A percentile compares a stretch with the other conserved stretches of the same genome.
These are phyloP conservation scores for Zymoseptoria pseudotritici DNA, from an alignment of 2,329 filamentous ascomycete species.

Conservation along the genomic window DNA sequence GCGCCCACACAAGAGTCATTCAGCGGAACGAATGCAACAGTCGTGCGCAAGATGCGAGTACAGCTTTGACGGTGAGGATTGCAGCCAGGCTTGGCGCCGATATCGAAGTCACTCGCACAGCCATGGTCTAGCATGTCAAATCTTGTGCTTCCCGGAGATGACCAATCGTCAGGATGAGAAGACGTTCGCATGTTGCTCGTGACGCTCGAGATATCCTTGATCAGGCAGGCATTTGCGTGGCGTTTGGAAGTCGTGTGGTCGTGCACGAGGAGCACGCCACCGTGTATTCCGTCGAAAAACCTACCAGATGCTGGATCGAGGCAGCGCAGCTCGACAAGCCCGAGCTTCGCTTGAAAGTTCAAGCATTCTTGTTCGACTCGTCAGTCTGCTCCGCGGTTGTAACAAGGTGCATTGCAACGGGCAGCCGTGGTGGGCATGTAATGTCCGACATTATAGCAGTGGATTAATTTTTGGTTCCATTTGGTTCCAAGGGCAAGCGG, in stretches of 20 bases:
- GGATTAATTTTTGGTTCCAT: neutral
- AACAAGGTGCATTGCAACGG: neutral
- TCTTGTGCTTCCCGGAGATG: neutral
- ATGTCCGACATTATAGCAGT: neutral
- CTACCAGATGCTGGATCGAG: neutral
- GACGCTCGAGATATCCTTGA: neutral
- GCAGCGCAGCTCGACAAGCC: neutral
- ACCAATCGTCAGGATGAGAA: neutral
- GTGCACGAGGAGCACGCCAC: neutral
- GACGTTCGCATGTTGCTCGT: neutral
- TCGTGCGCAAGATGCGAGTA: neutral
- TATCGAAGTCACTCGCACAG: neutral
- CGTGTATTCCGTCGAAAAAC: too few species aligned
- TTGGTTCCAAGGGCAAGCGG: neutral
- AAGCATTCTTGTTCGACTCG: neutral
- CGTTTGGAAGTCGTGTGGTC: neutral
- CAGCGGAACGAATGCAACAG: neutral
- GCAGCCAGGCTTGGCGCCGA: neutral
- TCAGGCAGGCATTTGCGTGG: too few species aligned
- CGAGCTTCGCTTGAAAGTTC: neutral
- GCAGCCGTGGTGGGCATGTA: neutral
- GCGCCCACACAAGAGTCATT: neutral
- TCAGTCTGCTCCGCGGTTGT: neutral
- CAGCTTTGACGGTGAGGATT: neutral
- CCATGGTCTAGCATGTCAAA: neutral